A percentile compares a stretch with the other conserved stretches of the same genome.
These are phyloP conservation scores for Podospora australis DNA, from an alignment of 495 filamentous ascomycete species.

Conservation along the genomic window DNA sequence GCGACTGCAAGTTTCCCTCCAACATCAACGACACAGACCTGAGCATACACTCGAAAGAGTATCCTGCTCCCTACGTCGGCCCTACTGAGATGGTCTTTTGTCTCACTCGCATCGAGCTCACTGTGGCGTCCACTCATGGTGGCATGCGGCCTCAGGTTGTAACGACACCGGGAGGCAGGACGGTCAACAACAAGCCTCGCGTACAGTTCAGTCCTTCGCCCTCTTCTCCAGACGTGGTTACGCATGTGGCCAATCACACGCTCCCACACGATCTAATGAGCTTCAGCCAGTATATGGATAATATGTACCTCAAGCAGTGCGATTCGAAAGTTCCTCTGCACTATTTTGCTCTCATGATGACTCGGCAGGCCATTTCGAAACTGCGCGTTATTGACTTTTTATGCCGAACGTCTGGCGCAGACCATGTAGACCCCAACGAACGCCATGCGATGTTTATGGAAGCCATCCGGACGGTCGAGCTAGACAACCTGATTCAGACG, in stretches of 20 bases:
- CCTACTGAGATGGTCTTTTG: conserved; percentile 48
- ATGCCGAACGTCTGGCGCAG: conserved; percentile 16
- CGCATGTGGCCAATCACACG: conserved; percentile 39
- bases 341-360: conserved; percentile 44
- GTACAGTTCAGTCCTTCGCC: conserved; percentile 30
- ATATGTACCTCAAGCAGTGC: conserved; percentile 53
- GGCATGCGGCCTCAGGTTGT: conserved; percentile 10
- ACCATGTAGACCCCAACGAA: conserved; percentile 30
- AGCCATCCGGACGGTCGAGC: conserved; percentile 47
- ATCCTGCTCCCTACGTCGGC: conserved; percentile 34
- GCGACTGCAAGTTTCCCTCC: conserved; percentile 43
- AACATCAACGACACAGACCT: conserved; percentile 55
- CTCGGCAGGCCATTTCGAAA: conserved; percentile 44
- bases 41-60: conserved; percentile 40
- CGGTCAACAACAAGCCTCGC: conserved; percentile 21
- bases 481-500: conserved; percentile 44
- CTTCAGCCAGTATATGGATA: conserved; percentile 51
- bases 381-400: conserved; percentile 34
- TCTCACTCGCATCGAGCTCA: conserved; percentile 44
- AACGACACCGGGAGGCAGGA: conserved; percentile 15
- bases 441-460: conserved; percentile 40
- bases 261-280: conserved; percentile 46
- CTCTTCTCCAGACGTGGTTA: conserved; percentile 35
- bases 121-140: conserved; percentile 37
- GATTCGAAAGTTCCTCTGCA: conserved; percentile 57